Percentiles rank a stretch among this genome's conserved stretches.
Evolutionary conservation across 345 rosid genomes (phyloP).

Genomic region (Eucalyptus coolabah): DNA sequence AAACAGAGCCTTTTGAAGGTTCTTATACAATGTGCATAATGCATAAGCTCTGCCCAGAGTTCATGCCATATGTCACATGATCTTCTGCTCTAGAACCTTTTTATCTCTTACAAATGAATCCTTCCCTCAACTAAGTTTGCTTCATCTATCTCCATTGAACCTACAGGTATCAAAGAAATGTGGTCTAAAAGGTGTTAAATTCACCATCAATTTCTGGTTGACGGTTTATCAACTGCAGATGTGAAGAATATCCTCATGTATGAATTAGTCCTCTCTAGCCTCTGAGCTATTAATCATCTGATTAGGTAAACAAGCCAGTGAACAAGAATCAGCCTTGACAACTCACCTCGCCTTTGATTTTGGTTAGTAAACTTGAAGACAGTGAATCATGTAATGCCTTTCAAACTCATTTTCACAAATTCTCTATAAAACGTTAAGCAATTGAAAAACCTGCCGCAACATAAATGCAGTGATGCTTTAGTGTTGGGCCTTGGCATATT

Average conservation of each 20-base stretch:
- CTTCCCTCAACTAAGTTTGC: not conserved
- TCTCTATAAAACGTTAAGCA: not conserved
- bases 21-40: not conserved
- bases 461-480: not conserved
- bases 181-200: not conserved
- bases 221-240: not conserved
- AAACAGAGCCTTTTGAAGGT: not conserved
- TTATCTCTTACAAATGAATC: not conserved
- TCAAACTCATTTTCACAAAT: not conserved
- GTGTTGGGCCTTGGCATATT: not conserved
- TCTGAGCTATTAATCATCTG: not conserved
- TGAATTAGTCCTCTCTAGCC: not conserved
- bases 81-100: not conserved
- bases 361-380: not conserved
- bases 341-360: not conserved
- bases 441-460: not conserved
- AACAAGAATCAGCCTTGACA: not conserved
- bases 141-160: not conserved
- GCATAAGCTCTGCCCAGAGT: not conserved
- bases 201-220: not conserved
- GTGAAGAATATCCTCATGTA: not conserved
- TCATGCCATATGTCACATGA: not conserved
- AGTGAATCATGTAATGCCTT: not conserved
- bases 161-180: not conserved
- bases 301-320: not conserved